Base-by-base conservation (phyloP, 805 yeast species). In the Huiozyma sinensis region DNA sequence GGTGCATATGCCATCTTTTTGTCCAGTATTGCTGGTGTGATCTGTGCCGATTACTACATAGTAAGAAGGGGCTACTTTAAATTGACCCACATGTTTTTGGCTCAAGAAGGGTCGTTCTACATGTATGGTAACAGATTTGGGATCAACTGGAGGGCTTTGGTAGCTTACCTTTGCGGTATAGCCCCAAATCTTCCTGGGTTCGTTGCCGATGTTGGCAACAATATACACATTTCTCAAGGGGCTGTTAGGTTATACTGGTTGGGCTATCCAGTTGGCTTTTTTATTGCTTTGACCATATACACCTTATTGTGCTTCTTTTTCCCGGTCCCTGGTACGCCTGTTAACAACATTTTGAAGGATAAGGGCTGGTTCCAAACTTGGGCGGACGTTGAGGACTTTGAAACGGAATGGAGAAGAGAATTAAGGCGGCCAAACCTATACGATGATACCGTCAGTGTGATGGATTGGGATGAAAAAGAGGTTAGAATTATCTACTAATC, bases 1-100 rank as follows among this genome's bases (percentile, higher is more conserved):
- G 74, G 84, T 33, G 89, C 92, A 0, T 85, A 83, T 59, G 71
- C 90, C 0, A 80, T 84, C 37, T 85, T 85, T 71, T 67, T 85
- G 44, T 82, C 88, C 1, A 74, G 89, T 34, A 81, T 85, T 54
- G 83, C 87, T 12, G 94, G 94, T 47, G 78, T 79, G 36, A 72
- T 79, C 47, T 70, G 75, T 49, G 52, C 60, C 1, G 70, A 66
- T 60, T 83, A 80, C 63, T 79, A 68, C 62, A 70, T 81, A 53
- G 73, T 87, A 32, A 76, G 88, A 62, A 75, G 85, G 56, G 90
- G 92, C 37, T 69, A 68, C 57, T 56, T 85, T 46, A 65, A 72
- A 47, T 61, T 85, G 41, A 71, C 75, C 40, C 87, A 83, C 49
- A 64, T 86, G 45, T 87, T 81, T 66, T 58, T 72, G 58, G 49